Conservation (phyloP, 495 filamentous ascomycete genomes). For the Neurospora cerealis region DNA sequence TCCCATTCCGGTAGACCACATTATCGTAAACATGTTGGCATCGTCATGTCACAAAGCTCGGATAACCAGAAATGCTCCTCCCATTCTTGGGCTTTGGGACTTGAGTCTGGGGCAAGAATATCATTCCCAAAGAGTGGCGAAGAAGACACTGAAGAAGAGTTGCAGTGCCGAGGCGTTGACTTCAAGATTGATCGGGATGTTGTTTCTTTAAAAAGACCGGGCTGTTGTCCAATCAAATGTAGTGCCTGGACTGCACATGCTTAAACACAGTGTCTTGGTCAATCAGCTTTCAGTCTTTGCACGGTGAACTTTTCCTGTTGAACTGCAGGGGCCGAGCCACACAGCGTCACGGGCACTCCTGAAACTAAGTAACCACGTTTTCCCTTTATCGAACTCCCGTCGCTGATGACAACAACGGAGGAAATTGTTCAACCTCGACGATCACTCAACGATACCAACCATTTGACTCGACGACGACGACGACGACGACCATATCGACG, state of each 20-base stretch:
- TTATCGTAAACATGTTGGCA: not conserved
- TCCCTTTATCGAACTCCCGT: conserved; percentile 7
- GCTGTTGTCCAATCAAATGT: not conserved
- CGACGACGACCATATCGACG: not conserved
- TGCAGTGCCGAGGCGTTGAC: not conserved
- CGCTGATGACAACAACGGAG: not conserved
- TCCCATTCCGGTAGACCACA: not conserved
- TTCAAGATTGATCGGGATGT: not conserved
- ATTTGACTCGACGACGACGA: not conserved
- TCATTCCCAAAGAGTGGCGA: not conserved
- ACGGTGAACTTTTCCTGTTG: conserved; percentile 2
- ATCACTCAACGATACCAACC: not conserved
- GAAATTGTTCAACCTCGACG: not conserved
- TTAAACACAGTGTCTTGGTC: not conserved
- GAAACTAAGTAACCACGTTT: conserved; percentile 20
- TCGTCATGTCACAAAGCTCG: not conserved
- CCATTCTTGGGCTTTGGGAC: not conserved
- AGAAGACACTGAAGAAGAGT: not conserved
- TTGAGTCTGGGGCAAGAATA: not conserved
- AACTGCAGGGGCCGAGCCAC: conserved; percentile 2
- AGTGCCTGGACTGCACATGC: not conserved
- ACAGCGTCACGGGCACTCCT: conserved; percentile 1
- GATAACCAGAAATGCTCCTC: not conserved
- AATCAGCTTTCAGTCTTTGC: not conserved
- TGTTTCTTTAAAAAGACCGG: not conserved